Evolutionary conservation across 1,284 basidiomycete genomes (phyloP).

Genomic region (Xerocomus amazonicus): DNA sequence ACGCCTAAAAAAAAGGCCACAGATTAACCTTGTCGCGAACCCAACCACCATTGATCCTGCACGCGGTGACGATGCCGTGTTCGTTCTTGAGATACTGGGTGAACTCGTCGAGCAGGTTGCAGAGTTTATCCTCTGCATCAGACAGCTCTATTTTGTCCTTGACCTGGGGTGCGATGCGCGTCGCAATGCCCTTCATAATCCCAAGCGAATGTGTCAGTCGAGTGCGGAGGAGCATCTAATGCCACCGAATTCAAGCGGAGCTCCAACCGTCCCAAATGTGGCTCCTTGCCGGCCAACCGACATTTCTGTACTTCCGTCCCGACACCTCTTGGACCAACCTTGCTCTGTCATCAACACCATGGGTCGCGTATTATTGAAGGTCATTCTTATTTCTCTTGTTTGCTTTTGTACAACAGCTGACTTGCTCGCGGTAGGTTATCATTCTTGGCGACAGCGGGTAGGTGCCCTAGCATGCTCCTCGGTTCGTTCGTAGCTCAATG

Average conservation of each 20-base stretch:
- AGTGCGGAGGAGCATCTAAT: not conserved
- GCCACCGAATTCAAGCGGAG: constrained; percentile 22
- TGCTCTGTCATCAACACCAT: constrained; percentile 37
- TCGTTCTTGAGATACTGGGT: constrained; percentile 49
- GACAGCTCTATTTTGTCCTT: constrained; percentile 47
- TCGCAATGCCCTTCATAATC: constrained; percentile 25
- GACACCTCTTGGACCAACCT: not conserved
- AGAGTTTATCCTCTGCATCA: constrained; percentile 54
- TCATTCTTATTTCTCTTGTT: constrained; percentile 32
- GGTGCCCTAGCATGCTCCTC: constrained; percentile 29
- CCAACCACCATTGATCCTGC: constrained; percentile 94
- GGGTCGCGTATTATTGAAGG: constrained; percentile 95
- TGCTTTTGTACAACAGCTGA: constrained; percentile 12
- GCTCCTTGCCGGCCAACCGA: constrained; percentile 18
- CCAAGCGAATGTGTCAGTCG: not conserved
- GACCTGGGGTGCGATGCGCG: constrained; percentile 30
- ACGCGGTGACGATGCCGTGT: constrained; percentile 58
- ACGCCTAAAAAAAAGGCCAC: constrained; percentile 7
- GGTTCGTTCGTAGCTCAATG: constrained; percentile 10
- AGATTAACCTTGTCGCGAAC: constrained; percentile 90
- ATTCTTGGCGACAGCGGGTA: constrained; percentile 97
- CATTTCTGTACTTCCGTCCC: not conserved
- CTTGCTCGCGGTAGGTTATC: constrained; percentile 67
- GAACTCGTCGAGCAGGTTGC: constrained; percentile 68
- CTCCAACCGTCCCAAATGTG: constrained; percentile 18